These are phyloP conservation scores for Murraya paniculata DNA, from an alignment of 345 rosid genomes.

Conservation along the genomic window DNA sequence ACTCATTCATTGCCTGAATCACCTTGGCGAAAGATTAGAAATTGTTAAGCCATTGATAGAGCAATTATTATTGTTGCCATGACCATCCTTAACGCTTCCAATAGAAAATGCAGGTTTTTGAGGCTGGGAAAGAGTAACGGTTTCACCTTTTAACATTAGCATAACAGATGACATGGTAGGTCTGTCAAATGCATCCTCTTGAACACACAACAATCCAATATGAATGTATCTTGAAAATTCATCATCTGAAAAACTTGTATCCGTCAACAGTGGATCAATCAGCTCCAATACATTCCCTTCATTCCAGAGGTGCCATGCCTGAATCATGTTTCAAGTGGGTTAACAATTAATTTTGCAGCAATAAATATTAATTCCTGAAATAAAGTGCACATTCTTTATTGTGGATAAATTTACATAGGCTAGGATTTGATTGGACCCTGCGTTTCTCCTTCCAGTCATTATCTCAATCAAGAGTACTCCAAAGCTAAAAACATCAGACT, in stretches of 20 bases:
- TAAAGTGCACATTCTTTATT: background rate
- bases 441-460: constrained; percentile 43
- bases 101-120: constrained; percentile 39
- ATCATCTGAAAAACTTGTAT: constrained; percentile 23
- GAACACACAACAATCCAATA: too few species aligned
- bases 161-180: constrained; percentile 48
- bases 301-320: constrained; percentile 66
- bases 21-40: constrained; percentile 16
- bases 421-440: constrained; percentile 27
- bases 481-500: constrained; percentile 60
- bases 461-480: constrained; percentile 60
- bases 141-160: constrained; percentile 38
- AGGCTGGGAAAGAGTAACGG: constrained; percentile 33
- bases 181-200: constrained; percentile 51
- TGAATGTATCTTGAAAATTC: constrained; percentile 52
- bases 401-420: constrained; percentile 33
- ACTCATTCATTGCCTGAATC: background rate
- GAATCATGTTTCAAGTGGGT: background rate
- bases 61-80: background rate
- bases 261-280: constrained; percentile 40
- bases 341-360: background rate
- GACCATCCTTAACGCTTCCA: constrained; percentile 20
- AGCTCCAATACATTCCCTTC: constrained; percentile 40
- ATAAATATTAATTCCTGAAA: background rate
- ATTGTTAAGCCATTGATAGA: constrained; percentile 19